phyloP scores from a whole-genome alignment of 139 green algal species.

The Pycnococcus provasolii region DNA sequence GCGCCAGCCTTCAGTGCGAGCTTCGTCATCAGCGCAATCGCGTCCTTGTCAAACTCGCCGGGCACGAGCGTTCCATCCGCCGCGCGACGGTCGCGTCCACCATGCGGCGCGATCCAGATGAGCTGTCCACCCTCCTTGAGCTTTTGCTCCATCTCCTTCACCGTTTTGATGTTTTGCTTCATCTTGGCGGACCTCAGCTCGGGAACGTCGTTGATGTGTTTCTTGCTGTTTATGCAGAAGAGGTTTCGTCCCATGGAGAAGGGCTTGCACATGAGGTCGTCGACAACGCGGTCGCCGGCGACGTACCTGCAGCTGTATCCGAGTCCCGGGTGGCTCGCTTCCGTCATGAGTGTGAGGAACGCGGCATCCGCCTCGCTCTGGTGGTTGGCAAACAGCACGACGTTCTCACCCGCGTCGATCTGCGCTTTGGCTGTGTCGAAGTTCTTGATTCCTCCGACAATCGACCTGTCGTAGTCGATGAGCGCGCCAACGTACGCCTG shows the following conservation, averaged over 20 bases:
- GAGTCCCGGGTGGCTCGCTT: constrained; percentile 50
- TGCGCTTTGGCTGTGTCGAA: constrained; percentile 40
- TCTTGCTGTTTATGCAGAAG: constrained; percentile 97
- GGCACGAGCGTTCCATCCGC: constrained; percentile 22
- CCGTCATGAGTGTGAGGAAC: constrained; percentile 87
- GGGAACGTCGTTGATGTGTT: constrained; percentile 87
- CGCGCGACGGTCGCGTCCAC: constrained; percentile 71
- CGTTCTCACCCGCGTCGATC: constrained; percentile 70
- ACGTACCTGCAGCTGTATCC: constrained; percentile 50
- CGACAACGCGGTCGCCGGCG: constrained; percentile 85
- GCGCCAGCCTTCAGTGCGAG: constrained; percentile 42
- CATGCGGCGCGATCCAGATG: constrained; percentile 85
- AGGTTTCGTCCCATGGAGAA: constrained; percentile 99
- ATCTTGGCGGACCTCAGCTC: constrained; percentile 72
- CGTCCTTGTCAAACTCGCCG: constrained; percentile 63
- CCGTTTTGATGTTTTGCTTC: constrained; percentile 74
- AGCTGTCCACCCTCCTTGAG: constrained; percentile 56
- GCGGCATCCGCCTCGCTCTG: constrained; percentile 95
- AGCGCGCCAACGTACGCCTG: constrained; percentile 80
- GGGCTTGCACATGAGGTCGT: constrained; percentile 88
- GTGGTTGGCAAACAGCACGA: constrained; percentile 95
- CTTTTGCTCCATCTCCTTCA: constrained; percentile 38
- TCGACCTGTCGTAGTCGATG: constrained; percentile 76
- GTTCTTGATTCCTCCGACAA: constrained; percentile 49
- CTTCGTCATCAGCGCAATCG: constrained; percentile 85